Base-by-base conservation (phyloP, 257 asterid genomes). In the Euphrasia confusa region DNA sequence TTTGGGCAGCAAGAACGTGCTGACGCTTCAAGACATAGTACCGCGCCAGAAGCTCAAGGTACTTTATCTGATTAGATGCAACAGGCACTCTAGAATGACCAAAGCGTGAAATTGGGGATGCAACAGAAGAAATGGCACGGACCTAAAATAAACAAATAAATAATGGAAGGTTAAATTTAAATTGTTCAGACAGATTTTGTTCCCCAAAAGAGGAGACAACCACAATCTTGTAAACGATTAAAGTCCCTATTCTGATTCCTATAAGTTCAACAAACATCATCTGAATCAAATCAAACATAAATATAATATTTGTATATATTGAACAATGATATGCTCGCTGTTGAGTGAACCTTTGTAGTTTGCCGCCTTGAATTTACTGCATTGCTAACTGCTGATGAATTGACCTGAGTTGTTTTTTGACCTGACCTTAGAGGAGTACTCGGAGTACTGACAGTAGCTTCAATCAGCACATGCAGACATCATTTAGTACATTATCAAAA, bases 1-100 rank as follows among this genome's bases (percentile, higher is more conserved):
- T 84, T 71, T 87, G 95, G 72, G 99, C 97, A 63, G 99, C 96
- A 78, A 82, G 94, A 72, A 84, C 71, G 69, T 87, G 99, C 80
- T 93, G 99, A 59, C 89, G 85, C 78, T 93, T 93, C 74, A 73
- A 67, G 70, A 93, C 96, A 64, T 93, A 93, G 77, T 85, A 93
- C 28, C 96, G 86, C 59, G 96, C 99, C 77, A 93, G 83, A 74
- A 89, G 94, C 78, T 89, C 96, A 30, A 77, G 55, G 75, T 79
- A 89, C 75, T 85, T 93, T 30, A 81, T 80, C 80, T 89, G 97
- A 72, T 75, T 77, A 48, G 82, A 73, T 53, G 78, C 72, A 45
- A 71, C 68, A 62, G 85, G 71, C 54, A 67, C 81, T 73, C 95
- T 75, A 45, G 91, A 74, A 65, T 77, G 85, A 42, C 81, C 81